Base-by-base conservation (phyloP, 768 basidiomycete genomes). In the Suillus subalutaceus region DNA sequence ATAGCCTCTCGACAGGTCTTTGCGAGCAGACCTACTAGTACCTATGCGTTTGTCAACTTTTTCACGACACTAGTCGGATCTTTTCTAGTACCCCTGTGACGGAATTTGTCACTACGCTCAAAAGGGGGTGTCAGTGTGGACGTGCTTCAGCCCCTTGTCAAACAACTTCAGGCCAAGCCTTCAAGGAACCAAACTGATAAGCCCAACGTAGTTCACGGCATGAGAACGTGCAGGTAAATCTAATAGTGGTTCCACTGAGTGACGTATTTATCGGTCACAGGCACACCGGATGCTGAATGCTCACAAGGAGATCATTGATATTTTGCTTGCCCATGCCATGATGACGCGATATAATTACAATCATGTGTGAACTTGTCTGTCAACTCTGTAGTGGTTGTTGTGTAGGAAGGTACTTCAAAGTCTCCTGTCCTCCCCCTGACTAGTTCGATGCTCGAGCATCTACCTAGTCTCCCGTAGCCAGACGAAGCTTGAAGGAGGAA, bases 161-260 rank as follows among this genome's bases (percentile, higher is more conserved):
- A n/a, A n/a, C n/a, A n/a, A n/a, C n/a, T n/a, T n/a, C n/a, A n/a
- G n/a, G n/a, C n/a, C n/a, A n/a, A n/a, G n/a, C n/a, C n/a, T 78
- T 41, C 38, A 0, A 23, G 72, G 74, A 4, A 68, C 72, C 63
- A 18, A 64, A 35, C 20, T 30, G 70, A 58, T 50, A 69, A 69
- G 55, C 20, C 68, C 23, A 59, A 65, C 7, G 65, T 68, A 2
- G 77, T 72, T 50, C 35, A 76, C 56, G 73, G 74, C n/a, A 69
- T 79, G 38, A 78, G 58, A 79, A 66, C n/a, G 75, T 79, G 9
- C 43, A 77, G 59, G 79, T n/a, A n/a, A n/a, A n/a, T n/a, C n/a
- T n/a, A n/a, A n/a, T n/a, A n/a, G n/a, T 77, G 35, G 15, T 12
- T 30, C 20, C 10, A 7, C 16, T 8, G 26, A 62, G 43, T 62